Evolutionary conservation across 805 yeast species (phyloP).

Genomic region (Ogataea nakhonphanomensis): DNA sequence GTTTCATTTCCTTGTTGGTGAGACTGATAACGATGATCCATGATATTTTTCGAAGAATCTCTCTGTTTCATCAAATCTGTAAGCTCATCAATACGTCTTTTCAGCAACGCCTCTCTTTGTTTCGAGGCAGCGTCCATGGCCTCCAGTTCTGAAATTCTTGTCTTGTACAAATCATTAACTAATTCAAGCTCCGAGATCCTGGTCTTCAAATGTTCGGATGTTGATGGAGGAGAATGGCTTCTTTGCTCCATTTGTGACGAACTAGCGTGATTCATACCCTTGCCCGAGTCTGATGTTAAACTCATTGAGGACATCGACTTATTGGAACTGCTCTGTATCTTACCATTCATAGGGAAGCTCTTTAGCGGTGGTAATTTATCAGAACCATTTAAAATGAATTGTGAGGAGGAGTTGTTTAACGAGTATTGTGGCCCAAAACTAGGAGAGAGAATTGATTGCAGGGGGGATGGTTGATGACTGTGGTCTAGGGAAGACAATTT

Average conservation of each 20-base stretch:
- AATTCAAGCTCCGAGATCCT: conserved; percentile 84
- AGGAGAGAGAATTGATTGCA: conserved; percentile 28
- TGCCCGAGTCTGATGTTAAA: conserved; percentile 12
- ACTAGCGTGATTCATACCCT: background rate
- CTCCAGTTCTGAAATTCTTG: conserved; percentile 81
- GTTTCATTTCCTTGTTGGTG: conserved; percentile 18
- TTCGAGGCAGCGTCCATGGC: conserved; percentile 56
- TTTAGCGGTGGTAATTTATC: conserved; percentile 27
- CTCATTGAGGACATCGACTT: conserved; percentile 15
- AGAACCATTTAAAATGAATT: conserved; percentile 10
- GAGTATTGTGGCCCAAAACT: conserved; percentile 33
- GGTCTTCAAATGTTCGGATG: conserved; percentile 50
- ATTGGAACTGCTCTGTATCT: conserved; percentile 1
- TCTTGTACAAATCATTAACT: conserved; percentile 82
- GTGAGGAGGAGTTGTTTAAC: conserved; percentile 14
- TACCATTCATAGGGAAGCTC: conserved; percentile 9
- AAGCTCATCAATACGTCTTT: conserved; percentile 46
- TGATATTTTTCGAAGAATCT: conserved; percentile 12
- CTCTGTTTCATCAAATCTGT: conserved; percentile 14
- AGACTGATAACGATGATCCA: conserved; percentile 8
- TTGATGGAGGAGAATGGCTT: conserved; percentile 14
- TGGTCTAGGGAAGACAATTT: conserved; percentile 23
- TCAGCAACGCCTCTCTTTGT: conserved; percentile 45
- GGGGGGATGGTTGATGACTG: conserved; percentile 19
- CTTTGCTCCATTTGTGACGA: conserved; percentile 14